Base-by-base conservation (phyloP, 768 basidiomycete genomes). In the Termitomyces sp. region DNA sequence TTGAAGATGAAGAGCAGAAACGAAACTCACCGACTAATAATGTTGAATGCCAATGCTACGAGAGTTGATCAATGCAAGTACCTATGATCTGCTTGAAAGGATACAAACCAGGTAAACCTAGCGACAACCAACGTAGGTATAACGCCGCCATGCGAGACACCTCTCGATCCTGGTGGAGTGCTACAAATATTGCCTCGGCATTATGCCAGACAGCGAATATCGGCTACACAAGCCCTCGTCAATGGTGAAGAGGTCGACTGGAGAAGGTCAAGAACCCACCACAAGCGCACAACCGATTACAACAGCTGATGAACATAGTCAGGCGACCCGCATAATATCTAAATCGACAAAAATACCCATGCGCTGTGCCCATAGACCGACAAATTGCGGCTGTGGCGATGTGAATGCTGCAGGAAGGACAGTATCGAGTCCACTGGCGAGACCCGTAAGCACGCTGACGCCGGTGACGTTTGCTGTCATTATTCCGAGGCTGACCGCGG, bases 361-460 rank as follows among this genome's bases (percentile, higher is more conserved):
- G 59, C 88, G 73, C 63, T 87, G 85, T n/a, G 83, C 68, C 88
- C 87, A 89, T 11, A 89, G 69, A 19, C 87, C 88, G 5, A 56
- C 42, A 16, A 57, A 23, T 29, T 57, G 32, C 2, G 49, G 56
- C 9, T 51, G 31, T 3, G 56, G 87, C 1, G 86, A 87, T 5
- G 89, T 87, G 85, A 82, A 91, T 17, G 89, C 88, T 38, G 86
- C 80, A 0, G 90, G 89, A 27, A 90, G 79, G 54, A 91, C 79
- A 0, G 88, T 87, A 67, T 91, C 89, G 12, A 91, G 77, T 5
- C 85, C 78, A 25, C 83, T 82, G 5, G 78, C 74, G 37, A 89
- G 76, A 19, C 86, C 85, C 45, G 81, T 80, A 1, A 86, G 64
- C 44, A 87, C 80, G 54, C 57, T 54, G 17, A 50, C 43, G 4